These are phyloP conservation scores for Acer yangbiense DNA, from an alignment of 345 rosid species.

Conservation along the genomic window DNA sequence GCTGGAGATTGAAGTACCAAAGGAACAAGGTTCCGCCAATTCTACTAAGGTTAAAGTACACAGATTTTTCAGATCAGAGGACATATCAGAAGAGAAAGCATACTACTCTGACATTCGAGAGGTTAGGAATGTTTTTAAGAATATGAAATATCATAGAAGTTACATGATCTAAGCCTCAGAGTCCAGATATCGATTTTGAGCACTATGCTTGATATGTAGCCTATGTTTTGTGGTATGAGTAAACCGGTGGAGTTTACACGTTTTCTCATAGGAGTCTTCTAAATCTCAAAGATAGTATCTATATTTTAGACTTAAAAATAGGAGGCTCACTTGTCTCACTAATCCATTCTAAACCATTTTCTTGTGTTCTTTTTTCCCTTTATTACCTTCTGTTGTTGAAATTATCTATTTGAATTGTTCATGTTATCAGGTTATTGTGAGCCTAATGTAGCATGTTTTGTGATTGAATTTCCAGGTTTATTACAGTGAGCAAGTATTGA, in stretches of 20 bases:
- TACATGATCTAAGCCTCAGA: neutral
- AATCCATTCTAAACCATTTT: neutral
- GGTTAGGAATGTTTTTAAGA: slow-evolving; percentile 28
- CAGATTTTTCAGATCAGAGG: slow-evolving; percentile 70
- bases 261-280: too few species aligned
- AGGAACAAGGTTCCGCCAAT: slow-evolving; percentile 25
- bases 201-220: slow-evolving; percentile 9
- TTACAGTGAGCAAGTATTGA: slow-evolving; percentile 54
- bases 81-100: slow-evolving; percentile 66
- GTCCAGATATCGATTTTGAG: slow-evolving; percentile 29
- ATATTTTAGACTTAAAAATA: too few species aligned
- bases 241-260: too few species aligned
- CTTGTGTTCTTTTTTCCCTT: neutral
- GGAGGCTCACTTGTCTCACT: too few species aligned
- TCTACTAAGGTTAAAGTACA: slow-evolving; percentile 50
- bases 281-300: too few species aligned
- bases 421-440: slow-evolving; percentile 18
- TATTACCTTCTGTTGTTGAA: neutral
- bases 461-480: slow-evolving; percentile 57
- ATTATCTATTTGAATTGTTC: neutral
- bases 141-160: neutral
- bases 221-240: neutral
- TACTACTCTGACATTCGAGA: slow-evolving; percentile 63
- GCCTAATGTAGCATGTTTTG: slow-evolving; percentile 24
- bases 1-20: slow-evolving; percentile 42